A percentile compares a stretch with the other conserved stretches of the same genome.
Conservation (phyloP, 306 rosid species). For the Mimosa bimucronata region DNA sequence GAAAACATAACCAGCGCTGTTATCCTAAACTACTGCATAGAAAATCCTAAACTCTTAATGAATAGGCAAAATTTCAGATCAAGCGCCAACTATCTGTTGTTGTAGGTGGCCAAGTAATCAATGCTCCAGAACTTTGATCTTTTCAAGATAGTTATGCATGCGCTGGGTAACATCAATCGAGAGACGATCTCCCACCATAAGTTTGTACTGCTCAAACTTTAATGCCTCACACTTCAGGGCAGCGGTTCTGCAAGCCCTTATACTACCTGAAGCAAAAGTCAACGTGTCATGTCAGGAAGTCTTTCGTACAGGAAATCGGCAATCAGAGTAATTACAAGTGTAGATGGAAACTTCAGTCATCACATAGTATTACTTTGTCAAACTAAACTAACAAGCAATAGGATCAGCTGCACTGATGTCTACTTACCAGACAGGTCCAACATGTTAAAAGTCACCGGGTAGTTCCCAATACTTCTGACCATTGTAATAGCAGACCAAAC, state of each 20-base stretch:
- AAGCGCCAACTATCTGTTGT: constrained; percentile 15
- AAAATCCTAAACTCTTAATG: neutral
- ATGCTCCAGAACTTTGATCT: constrained; percentile 68
- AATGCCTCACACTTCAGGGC: constrained; percentile 71
- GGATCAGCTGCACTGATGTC: neutral
- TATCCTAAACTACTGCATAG: neutral
- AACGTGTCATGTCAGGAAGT: constrained; percentile 12
- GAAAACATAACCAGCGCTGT: neutral
- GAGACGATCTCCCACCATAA: constrained; percentile 57
- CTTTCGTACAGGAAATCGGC: neutral
- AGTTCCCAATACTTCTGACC: constrained; percentile 33
- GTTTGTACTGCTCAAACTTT: constrained; percentile 76
- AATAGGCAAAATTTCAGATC: constrained; percentile 25
- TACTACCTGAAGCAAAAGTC: constrained; percentile 57
- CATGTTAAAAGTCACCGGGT: constrained; percentile 65
- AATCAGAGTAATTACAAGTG: neutral
- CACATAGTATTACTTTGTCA: constrained; percentile 4
- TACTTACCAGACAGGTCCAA: constrained; percentile 71
- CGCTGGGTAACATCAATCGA: constrained; percentile 52
- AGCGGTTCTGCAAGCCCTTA: constrained; percentile 63
- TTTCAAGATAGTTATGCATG: constrained; percentile 66
- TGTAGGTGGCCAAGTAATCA: constrained; percentile 37
- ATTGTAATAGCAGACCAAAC: constrained; percentile 47
- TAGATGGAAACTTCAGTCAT: neutral
- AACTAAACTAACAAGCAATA: neutral